A percentile compares a stretch with the other conserved stretches of the same genome.
Evolutionary conservation across 73 alveolate genomes (phyloP).

Genomic region (Tetrahymena malaccensis): DNA sequence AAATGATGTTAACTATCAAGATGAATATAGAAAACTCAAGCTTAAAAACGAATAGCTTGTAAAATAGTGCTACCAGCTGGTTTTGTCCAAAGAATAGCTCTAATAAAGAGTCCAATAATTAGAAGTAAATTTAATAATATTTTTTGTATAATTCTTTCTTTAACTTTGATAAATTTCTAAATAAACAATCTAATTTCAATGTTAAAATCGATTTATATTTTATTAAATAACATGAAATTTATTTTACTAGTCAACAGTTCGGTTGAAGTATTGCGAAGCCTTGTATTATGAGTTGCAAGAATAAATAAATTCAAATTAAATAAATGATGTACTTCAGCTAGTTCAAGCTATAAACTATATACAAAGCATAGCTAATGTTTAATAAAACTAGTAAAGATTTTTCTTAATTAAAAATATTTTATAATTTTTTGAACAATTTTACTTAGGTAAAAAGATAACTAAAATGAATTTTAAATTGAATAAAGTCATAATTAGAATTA

Average conservation of each 20-base stretch:
- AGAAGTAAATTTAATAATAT: background rate
- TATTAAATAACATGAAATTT: too few species aligned
- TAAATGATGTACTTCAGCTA: background rate
- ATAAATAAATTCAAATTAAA: background rate
- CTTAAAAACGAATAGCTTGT: background rate
- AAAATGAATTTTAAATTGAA: too few species aligned
- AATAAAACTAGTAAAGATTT: background rate
- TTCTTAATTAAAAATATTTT: too few species aligned
- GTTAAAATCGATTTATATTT: too few species aligned
- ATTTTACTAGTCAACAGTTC: background rate
- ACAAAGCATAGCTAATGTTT: background rate
- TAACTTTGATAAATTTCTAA: too few species aligned
- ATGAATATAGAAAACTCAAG: background rate
- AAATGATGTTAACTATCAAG: background rate
- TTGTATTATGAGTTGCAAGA: background rate
- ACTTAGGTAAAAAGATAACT: background rate
- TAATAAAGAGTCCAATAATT: background rate
- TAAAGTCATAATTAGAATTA: too few species aligned
- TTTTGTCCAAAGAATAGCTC: background rate
- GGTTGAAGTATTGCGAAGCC: background rate
- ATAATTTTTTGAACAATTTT: too few species aligned
- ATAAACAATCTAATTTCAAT: background rate
- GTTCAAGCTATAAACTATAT: background rate
- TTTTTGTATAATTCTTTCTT: background rate
- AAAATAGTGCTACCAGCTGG: background rate